Percentiles rank a stretch among this genome's conserved stretches.
phyloP scores from a whole-genome alignment of 345 rosid species.

The Populus deltoides region DNA sequence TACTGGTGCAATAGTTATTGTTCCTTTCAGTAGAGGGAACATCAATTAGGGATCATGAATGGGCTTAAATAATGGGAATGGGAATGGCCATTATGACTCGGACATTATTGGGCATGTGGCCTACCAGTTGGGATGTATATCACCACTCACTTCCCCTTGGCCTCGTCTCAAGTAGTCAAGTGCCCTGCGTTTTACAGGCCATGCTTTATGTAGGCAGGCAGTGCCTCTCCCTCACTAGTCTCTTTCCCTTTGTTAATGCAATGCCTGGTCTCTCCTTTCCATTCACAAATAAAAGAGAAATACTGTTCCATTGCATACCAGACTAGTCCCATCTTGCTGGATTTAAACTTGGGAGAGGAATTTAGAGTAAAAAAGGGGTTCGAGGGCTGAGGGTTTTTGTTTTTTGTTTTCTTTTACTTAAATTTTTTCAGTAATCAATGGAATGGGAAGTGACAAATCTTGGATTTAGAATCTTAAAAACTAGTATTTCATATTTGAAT shows the following conservation, averaged over 20 bases:
- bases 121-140: constrained; percentile 8
- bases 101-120: constrained; percentile 8
- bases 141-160: constrained; percentile 1
- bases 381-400: background rate
- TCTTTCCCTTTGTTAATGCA: background rate
- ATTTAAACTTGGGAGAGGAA: background rate
- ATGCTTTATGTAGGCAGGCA: background rate
- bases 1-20: background rate
- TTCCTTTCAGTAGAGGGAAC: background rate
- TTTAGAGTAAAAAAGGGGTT: background rate
- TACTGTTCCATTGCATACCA: background rate
- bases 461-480: background rate
- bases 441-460: background rate
- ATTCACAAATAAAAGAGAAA: background rate
- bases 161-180: background rate
- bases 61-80: constrained; percentile 20
- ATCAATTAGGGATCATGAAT: background rate
- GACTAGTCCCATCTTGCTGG: background rate
- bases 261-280: background rate
- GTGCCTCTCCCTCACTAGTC: background rate
- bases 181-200: constrained; percentile 1
- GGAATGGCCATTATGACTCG: constrained; percentile 15
- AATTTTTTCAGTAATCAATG: background rate
- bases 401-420: too few relatives aligned
- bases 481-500: background rate